Percentiles rank a stretch among this genome's conserved stretches.
These are phyloP conservation scores for Paraglomus occultum DNA, from an alignment of 192 early-diverging fungal genomes.

Conservation along the genomic window DNA sequence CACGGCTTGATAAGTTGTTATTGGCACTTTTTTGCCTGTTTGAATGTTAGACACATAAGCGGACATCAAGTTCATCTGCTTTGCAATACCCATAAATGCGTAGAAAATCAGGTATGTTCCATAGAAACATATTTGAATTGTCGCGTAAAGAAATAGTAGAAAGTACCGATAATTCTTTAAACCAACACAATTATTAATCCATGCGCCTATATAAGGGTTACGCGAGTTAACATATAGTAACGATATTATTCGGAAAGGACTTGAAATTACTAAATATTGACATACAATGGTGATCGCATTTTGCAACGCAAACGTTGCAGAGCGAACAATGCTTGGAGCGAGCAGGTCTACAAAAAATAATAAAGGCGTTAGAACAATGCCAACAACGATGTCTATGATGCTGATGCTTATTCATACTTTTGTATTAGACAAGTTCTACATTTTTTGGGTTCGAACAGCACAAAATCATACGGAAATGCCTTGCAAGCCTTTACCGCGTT, in stretches of 20 bases:
- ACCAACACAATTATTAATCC: constrained; percentile 56
- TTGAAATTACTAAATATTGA: not conserved
- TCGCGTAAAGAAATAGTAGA: constrained; percentile 46
- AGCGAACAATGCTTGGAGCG: constrained; percentile 57
- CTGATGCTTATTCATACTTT: constrained; percentile 40
- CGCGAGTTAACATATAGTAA: not conserved
- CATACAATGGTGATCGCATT: constrained; percentile 53
- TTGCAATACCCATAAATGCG: constrained; percentile 38
- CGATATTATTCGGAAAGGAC: too few species aligned
- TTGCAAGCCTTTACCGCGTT: constrained; percentile 44
- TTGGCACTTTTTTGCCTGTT: constrained; percentile 17
- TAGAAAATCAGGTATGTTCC: constrained; percentile 45
- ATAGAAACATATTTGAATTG: constrained; percentile 49
- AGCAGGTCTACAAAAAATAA: constrained; percentile 41
- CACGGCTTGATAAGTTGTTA: constrained; percentile 41
- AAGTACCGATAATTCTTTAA: constrained; percentile 55
- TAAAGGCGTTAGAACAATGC: not conserved
- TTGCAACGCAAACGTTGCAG: constrained; percentile 50
- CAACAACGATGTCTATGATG: not conserved
- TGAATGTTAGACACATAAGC: constrained; percentile 28
- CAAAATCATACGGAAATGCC: constrained; percentile 43
- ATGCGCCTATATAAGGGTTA: constrained; percentile 33
- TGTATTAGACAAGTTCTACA: constrained; percentile 49
- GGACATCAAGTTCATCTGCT: constrained; percentile 33
- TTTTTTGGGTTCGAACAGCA: constrained; percentile 49